These are phyloP conservation scores for Diaporthe australafricana DNA, from an alignment of 2,329 filamentous ascomycete species.

Conservation along the genomic window DNA sequence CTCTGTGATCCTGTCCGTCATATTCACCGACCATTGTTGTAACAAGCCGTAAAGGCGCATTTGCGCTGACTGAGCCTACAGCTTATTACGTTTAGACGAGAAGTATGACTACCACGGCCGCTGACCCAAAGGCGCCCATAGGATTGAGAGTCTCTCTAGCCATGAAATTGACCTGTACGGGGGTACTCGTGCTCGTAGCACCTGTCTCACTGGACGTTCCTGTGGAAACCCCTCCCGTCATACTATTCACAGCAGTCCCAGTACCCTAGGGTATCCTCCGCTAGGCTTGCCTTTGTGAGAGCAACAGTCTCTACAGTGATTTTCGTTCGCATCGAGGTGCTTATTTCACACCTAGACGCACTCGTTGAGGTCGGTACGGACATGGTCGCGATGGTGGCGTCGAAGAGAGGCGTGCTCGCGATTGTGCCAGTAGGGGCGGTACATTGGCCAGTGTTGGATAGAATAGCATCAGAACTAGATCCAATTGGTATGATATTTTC, in stretches of 20 bases:
- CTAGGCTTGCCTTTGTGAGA: not conserved
- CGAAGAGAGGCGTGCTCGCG: not conserved
- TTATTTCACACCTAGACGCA: not conserved
- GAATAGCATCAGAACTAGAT: constrained; percentile 4
- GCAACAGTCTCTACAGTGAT: not conserved
- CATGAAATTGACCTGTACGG: not conserved
- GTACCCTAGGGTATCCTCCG: not conserved
- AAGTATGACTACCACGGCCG: not conserved
- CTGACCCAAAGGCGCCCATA: not conserved
- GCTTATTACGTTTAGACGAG: not conserved
- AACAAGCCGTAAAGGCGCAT: too few relatives aligned
- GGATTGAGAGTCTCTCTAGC: not conserved
- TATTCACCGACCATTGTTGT: too few relatives aligned
- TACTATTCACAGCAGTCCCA: not conserved
- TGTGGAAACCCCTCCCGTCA: not conserved
- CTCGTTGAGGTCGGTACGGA: not conserved
- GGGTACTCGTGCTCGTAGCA: too few relatives aligned
- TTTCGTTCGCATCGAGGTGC: not conserved
- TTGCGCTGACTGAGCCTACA: too few relatives aligned
- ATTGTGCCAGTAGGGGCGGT: not conserved
- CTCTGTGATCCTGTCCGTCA: too few relatives aligned
- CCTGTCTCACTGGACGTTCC: not conserved
- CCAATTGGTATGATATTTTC: constrained; percentile 15
- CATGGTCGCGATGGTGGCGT: not conserved
- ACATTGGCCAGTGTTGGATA: constrained; percentile 17